A percentile compares a stretch with the other conserved stretches of the same genome.
Conservation (phyloP, 139 green algal genomes). For the Micractinium sp. region DNA sequence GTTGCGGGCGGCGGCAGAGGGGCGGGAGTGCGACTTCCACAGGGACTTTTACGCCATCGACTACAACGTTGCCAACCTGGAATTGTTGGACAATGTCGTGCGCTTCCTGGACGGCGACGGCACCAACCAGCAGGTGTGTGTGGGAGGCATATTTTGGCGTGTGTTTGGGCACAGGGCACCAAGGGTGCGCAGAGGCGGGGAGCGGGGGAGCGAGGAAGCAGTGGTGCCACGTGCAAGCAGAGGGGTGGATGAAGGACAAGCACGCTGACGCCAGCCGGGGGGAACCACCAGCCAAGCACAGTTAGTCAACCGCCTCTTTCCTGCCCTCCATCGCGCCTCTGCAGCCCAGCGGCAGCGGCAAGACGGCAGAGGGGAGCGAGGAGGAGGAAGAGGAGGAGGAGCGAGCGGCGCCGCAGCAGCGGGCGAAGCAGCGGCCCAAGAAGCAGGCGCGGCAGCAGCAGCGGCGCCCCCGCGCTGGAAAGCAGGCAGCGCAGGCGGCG, state of each 20-base stretch:
- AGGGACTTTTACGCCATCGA: not conserved
- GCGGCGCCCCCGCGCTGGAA: not conserved
- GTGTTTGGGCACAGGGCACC: too few species aligned
- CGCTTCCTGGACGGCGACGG: not conserved
- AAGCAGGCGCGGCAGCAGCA: not conserved
- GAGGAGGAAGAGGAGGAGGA: not conserved
- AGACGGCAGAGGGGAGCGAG: not conserved
- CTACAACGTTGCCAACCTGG: not conserved
- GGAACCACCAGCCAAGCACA: not conserved
- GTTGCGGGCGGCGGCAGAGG: not conserved
- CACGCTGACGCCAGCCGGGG: too few species aligned
- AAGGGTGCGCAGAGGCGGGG: not conserved
- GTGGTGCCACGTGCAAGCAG: not conserved
- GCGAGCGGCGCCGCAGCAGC: not conserved
- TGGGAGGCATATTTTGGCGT: not conserved
- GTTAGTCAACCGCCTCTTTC: not conserved
- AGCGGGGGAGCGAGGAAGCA: not conserved
- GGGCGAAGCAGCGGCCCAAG: not conserved
- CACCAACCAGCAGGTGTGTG: too few species aligned
- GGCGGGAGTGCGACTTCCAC: not conserved
- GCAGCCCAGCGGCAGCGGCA: not conserved
- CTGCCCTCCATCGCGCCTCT: too few species aligned
- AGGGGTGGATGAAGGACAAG: not conserved
- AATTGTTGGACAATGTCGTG: slow-evolving; percentile 19
- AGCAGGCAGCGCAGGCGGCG: not conserved